Conservation (phyloP, 2,329 filamentous ascomycete genomes). For the Ophiostoma pallidulum region DNA sequence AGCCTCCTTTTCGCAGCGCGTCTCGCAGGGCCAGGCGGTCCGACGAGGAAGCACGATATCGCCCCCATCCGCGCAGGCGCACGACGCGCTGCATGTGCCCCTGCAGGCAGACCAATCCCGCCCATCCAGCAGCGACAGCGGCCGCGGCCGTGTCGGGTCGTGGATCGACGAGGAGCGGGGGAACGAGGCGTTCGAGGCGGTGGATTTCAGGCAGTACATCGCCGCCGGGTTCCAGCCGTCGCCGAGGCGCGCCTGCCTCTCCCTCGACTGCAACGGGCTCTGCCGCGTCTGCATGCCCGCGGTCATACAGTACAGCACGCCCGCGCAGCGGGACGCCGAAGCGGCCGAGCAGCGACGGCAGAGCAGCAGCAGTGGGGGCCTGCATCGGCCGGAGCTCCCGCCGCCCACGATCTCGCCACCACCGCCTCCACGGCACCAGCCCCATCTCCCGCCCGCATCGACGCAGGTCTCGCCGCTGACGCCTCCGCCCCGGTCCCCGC, state of each 20-base stretch:
- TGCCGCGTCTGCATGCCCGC: background rate
- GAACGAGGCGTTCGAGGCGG: background rate
- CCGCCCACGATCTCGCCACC: slow-evolving; percentile 5
- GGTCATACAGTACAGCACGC: too few species aligned
- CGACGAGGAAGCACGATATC: too few species aligned
- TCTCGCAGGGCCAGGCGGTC: background rate
- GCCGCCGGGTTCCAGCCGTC: background rate
- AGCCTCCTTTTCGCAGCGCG: slow-evolving; percentile 1
- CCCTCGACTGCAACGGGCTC: background rate
- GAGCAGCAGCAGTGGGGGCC: background rate
- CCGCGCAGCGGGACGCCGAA: background rate
- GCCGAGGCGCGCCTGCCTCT: background rate
- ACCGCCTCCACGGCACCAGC: background rate
- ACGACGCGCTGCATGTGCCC: background rate
- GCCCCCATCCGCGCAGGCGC: background rate
- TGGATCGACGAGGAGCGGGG: background rate
- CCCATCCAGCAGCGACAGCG: background rate
- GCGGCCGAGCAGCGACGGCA: background rate
- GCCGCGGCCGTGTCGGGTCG: background rate
- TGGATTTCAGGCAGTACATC: background rate
- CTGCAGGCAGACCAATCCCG: background rate
- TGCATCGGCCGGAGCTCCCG: slow-evolving; percentile 1
- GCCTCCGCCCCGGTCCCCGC: slow-evolving; percentile 5
- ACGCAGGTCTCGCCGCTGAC: slow-evolving; percentile 4
- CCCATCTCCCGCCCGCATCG: background rate